phyloP scores from a whole-genome alignment of 768 basidiomycete genomes.

The Coprinellus aureogranulatus region DNA sequence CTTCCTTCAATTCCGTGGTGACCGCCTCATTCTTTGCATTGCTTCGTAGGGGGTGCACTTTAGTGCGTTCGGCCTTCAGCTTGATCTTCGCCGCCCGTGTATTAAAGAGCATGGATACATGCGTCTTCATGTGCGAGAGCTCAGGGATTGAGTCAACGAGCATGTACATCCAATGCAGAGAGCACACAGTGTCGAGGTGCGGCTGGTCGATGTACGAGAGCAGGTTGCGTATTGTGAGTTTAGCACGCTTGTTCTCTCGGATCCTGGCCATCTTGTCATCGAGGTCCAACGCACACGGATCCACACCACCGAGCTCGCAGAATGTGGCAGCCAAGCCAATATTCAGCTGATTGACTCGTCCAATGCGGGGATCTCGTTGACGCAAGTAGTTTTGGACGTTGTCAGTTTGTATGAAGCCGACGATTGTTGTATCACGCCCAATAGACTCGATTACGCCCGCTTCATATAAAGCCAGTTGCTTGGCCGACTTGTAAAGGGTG shows the following conservation, averaged over 20 bases:
- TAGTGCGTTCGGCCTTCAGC: conserved; percentile 7
- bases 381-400: conserved; percentile 5
- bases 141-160: conserved; percentile 25
- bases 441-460: conserved; percentile 6
- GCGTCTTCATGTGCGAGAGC: conserved; percentile 14
- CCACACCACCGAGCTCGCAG: conserved; percentile 14
- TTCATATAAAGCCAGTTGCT: conserved; percentile 21
- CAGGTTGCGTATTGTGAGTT: conserved; percentile 21
- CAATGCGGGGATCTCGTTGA: neutral
- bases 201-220: conserved; percentile 20
- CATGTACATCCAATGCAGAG: conserved; percentile 26
- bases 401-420: neutral
- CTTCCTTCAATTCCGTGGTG: conserved; percentile 28
- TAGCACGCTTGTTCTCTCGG: conserved; percentile 4
- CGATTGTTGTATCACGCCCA: conserved; percentile 16
- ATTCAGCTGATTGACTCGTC: conserved; percentile 5
- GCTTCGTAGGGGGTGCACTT: conserved; percentile 27
- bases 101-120: conserved; percentile 20
- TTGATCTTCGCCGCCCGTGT: conserved; percentile 17
- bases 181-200: conserved; percentile 23
- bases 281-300: conserved; percentile 18
- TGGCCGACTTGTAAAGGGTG: conserved; percentile 15
- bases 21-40: conserved; percentile 26
- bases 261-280: conserved; percentile 14
- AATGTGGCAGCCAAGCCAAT: conserved; percentile 24